Conservation (phyloP, 768 basidiomycete species). For the Sarcodon aspratus region DNA sequence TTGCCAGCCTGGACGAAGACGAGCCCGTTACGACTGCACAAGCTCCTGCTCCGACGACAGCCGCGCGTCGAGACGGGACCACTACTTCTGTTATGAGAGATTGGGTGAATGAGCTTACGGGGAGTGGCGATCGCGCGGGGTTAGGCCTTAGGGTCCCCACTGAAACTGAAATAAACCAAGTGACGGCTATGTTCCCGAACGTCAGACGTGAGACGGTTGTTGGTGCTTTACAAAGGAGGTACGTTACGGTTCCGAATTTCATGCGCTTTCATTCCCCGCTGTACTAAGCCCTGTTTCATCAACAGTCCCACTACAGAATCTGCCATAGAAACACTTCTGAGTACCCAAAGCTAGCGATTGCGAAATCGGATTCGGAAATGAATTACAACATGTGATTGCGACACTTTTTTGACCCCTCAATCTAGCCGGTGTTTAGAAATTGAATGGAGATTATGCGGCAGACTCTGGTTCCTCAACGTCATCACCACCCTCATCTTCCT, state of each 20-base stretch:
- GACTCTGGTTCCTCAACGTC: conserved; percentile 31
- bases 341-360: conserved; percentile 25
- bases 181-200: conserved; percentile 80
- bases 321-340: conserved; percentile 72
- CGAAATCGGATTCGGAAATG: too few relatives aligned
- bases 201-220: conserved; percentile 62
- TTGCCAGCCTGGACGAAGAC: conserved; percentile 27
- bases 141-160: conserved; percentile 48
- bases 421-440: background rate
- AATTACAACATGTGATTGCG: too few relatives aligned
- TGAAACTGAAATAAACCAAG: conserved; percentile 63
- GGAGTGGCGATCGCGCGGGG: conserved; percentile 7
- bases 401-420: too few relatives aligned
- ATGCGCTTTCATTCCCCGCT: background rate
- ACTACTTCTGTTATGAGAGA: conserved; percentile 49
- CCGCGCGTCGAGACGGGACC: conserved; percentile 1
- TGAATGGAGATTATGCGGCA: conserved; percentile 12
- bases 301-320: conserved; percentile 67
- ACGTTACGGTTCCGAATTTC: conserved; percentile 11
- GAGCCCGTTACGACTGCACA: conserved; percentile 58
- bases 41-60: conserved; percentile 13
- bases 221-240: conserved; percentile 77
- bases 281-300: conserved; percentile 3
- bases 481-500: conserved; percentile 36
- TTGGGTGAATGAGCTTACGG: conserved; percentile 55